phyloP scores from a whole-genome alignment of 1,284 basidiomycete genomes.

The Ganoderma leucocontextum region DNA sequence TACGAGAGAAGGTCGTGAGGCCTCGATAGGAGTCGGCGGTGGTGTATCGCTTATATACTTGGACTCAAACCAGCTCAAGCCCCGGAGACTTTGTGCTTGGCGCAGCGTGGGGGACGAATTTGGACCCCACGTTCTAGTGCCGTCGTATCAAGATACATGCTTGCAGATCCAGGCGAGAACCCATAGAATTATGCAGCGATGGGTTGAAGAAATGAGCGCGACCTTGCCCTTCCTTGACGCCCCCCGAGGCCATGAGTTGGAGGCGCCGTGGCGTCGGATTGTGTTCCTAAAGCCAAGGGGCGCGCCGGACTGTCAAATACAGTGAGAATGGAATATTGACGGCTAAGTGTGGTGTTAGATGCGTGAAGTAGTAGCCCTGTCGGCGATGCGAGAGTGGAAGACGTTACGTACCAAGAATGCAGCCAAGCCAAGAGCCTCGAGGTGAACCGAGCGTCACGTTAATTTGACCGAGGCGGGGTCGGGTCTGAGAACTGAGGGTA shows the following conservation, averaged over 20 bases:
- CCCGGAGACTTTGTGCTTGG: background rate
- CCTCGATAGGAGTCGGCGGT: background rate
- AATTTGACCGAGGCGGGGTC: background rate
- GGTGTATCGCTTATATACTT: background rate
- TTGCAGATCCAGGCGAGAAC: background rate
- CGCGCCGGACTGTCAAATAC: background rate
- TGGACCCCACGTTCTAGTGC: background rate
- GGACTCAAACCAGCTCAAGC: background rate
- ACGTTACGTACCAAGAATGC: no score
- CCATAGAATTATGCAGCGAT: background rate
- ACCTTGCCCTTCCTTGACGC: background rate
- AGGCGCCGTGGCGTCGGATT: background rate
- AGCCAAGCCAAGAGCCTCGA: background rate
- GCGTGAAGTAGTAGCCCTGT: background rate
- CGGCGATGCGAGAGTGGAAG: background rate
- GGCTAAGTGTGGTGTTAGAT: background rate
- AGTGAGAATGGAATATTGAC: background rate
- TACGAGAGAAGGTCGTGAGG: constrained; percentile 18
- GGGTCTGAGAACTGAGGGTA: background rate
- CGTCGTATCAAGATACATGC: background rate
- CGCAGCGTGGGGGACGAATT: background rate
- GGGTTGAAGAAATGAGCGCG: background rate
- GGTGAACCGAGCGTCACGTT: background rate
- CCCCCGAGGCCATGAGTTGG: background rate
- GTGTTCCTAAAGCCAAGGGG: background rate